Evolutionary conservation across 768 basidiomycete genomes (phyloP).

Genomic region (Tylopilus vinaceipallidus): DNA sequence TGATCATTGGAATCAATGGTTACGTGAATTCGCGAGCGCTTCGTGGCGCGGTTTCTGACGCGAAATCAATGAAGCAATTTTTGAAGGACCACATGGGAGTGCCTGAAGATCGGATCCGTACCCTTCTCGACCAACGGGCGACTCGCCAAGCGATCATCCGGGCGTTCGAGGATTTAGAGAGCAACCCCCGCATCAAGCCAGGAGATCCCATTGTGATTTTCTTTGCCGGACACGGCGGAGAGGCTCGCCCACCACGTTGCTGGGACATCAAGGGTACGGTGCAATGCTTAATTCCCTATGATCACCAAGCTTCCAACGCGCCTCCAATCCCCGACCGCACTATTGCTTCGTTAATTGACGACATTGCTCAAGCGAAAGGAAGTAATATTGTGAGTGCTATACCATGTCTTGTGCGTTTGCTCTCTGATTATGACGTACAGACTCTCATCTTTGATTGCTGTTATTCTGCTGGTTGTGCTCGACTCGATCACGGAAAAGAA

Average conservation of each 20-base stretch:
- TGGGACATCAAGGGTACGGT: slow-evolving; percentile 24
- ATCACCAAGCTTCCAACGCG: slow-evolving; percentile 23
- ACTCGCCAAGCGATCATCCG: no score
- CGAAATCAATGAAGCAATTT: no score
- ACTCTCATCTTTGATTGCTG: slow-evolving; percentile 48
- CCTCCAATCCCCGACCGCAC: slow-evolving; percentile 45
- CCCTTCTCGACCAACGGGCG: no score
- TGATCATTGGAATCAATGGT: no score
- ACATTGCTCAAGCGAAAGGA: slow-evolving; percentile 37
- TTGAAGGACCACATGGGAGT: no score
- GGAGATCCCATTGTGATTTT: no score
- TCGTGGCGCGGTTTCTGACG: no score
- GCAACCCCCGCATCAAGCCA: no score
- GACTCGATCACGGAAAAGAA: slow-evolving; percentile 6
- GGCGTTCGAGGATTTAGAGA: no score
- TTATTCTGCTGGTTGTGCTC: slow-evolving; percentile 38
- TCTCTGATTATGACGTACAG: slow-evolving; percentile 21
- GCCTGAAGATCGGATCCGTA: no score
- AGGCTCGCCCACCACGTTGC: neutral
- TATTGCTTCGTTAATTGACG: slow-evolving; percentile 36
- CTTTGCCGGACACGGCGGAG: no score
- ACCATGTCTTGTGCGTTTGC: neutral
- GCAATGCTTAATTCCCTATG: slow-evolving; percentile 33
- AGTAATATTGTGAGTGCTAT: slow-evolving; percentile 40
- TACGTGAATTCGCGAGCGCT: no score